These are phyloP conservation scores for Brettanomyces bruxellensis DNA, from an alignment of 805 yeast species.

Conservation along the genomic window DNA sequence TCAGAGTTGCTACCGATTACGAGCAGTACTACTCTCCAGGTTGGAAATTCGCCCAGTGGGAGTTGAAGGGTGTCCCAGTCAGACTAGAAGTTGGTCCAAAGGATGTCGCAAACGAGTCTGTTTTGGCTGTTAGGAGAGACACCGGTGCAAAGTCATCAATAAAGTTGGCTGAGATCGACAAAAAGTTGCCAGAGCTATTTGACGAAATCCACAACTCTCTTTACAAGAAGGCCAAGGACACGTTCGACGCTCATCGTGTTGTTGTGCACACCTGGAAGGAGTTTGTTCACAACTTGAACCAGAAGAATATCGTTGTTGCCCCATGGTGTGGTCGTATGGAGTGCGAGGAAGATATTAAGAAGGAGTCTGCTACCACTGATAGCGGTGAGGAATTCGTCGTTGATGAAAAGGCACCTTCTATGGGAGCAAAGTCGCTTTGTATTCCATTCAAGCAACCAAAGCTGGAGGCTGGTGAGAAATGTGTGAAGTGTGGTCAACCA, in stretches of 20 bases:
- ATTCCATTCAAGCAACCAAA: constrained; percentile 90
- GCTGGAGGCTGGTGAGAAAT: constrained; percentile 68
- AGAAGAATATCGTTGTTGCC: constrained; percentile 80
- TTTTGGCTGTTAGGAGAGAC: constrained; percentile 89
- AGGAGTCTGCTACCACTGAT: constrained; percentile 69
- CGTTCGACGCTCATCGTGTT: constrained; percentile 78
- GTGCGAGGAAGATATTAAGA: constrained; percentile 97
- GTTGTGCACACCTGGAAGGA: constrained; percentile 79
- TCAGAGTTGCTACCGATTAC: constrained; percentile 79
- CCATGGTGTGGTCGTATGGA: constrained; percentile 97
- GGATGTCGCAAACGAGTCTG: constrained; percentile 74
- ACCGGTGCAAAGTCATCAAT: constrained; percentile 68
- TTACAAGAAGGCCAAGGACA: constrained; percentile 69
- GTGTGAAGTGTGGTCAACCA: constrained; percentile 71
- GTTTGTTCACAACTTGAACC: constrained; percentile 86
- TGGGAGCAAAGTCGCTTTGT: constrained; percentile 99
- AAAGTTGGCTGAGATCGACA: constrained; percentile 54
- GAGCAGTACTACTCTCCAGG: constrained; percentile 96
- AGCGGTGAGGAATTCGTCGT: constrained; percentile 79
- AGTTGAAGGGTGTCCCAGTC: constrained; percentile 90
- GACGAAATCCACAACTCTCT: constrained; percentile 74
- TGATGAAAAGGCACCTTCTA: constrained; percentile 95
- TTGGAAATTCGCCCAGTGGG: constrained; percentile 98
- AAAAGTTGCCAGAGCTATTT: constrained; percentile 62
- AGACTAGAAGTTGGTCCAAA: constrained; percentile 96